Evolutionary conservation across 805 yeast genomes (phyloP).

Genomic region (Cyberlindnera petersonii): DNA sequence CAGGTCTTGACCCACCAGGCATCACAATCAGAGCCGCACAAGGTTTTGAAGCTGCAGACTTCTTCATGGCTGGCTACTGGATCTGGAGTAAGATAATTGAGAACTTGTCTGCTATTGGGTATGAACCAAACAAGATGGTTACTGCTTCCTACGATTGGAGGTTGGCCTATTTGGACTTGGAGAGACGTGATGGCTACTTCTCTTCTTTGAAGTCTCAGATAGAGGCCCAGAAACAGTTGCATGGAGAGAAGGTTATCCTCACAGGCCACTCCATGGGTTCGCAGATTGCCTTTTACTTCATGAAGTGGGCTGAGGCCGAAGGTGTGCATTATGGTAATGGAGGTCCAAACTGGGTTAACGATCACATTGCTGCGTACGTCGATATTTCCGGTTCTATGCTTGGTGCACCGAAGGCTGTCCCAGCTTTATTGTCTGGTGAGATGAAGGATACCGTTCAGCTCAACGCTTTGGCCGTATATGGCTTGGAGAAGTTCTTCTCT

Average conservation of each 20-base stretch:
- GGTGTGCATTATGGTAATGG: constrained; percentile 85
- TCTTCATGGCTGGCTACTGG: constrained; percentile 97
- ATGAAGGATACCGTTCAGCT: constrained; percentile 97
- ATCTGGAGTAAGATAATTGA: constrained; percentile 96
- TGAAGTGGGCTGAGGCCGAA: constrained; percentile 94
- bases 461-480: constrained; percentile 89
- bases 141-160: constrained; percentile 98
- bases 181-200: constrained; percentile 82
- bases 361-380: constrained; percentile 72
- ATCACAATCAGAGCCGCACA: constrained; percentile 84
- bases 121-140: constrained; percentile 85
- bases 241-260: constrained; percentile 67
- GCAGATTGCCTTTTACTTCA: constrained; percentile 79
- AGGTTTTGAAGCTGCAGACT: constrained; percentile 96
- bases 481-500: constrained; percentile 89
- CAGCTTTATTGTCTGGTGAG: constrained; percentile 93
- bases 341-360: constrained; percentile 86
- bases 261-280: constrained; percentile 97
- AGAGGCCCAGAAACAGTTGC: constrained; percentile 51
- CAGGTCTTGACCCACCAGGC: constrained; percentile 90
- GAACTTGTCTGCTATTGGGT: constrained; percentile 89
- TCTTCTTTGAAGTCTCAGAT: constrained; percentile 68
- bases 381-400: constrained; percentile 87
- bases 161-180: constrained; percentile 82
- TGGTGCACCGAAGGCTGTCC: constrained; percentile 93